Percentiles rank a stretch among this genome's conserved stretches.
These are phyloP conservation scores for Pouteria campechiana DNA, from an alignment of 179 eudicot genomes.

Conservation along the genomic window DNA sequence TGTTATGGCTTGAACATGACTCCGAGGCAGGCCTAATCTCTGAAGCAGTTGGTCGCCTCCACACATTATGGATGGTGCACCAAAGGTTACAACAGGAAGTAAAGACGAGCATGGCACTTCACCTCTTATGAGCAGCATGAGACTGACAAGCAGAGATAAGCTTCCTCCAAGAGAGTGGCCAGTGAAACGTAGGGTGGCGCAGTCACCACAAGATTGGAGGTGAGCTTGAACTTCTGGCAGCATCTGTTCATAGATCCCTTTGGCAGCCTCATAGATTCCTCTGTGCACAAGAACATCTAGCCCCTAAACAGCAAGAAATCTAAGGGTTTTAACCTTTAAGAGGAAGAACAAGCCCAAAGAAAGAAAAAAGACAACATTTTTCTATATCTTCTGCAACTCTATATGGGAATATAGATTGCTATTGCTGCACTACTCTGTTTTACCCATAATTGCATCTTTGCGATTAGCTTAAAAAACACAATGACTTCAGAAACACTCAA, in stretches of 20 bases:
- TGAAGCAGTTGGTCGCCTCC: slow-evolving; percentile 76
- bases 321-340: background rate
- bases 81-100: slow-evolving; percentile 86
- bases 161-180: slow-evolving; percentile 99
- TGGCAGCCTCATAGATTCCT: slow-evolving; percentile 97
- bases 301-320: slow-evolving; percentile 59
- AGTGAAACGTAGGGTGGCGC: slow-evolving; percentile 77
- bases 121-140: slow-evolving; percentile 81
- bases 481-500: too few relatives aligned
- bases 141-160: slow-evolving; percentile 69
- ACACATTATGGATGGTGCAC: slow-evolving; percentile 84
- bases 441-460: too few relatives aligned
- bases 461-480: too few relatives aligned
- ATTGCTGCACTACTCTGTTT: too few relatives aligned
- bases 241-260: slow-evolving; percentile 92
- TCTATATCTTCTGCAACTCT: too few relatives aligned
- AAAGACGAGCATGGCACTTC: slow-evolving; percentile 68
- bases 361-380: too few relatives aligned
- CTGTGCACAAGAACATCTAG: slow-evolving; percentile 80
- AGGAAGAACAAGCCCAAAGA: background rate
- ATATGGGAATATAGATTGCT: too few relatives aligned
- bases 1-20: slow-evolving; percentile 67
- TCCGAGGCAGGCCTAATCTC: slow-evolving; percentile 60
- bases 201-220: slow-evolving; percentile 50
- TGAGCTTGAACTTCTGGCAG: slow-evolving; percentile 73